Conservation (phyloP, 345 rosid genomes). For the Dipteronia sinensis region DNA sequence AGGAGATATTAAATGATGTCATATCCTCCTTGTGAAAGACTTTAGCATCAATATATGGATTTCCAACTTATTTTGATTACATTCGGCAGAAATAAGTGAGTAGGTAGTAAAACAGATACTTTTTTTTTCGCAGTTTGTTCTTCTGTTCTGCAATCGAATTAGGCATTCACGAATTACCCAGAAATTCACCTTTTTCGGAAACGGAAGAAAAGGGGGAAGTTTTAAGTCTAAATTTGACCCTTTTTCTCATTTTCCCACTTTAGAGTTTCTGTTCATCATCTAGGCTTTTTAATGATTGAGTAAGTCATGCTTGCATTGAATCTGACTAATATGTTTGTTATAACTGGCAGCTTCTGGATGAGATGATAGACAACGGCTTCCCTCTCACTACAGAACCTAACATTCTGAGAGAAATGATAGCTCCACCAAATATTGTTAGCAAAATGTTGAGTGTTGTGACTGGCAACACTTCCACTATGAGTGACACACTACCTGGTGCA, state of each 20-base stretch:
- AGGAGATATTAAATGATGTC: not conserved
- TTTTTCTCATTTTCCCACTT: not conserved
- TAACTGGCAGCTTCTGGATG: constrained; percentile 81
- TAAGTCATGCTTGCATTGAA: constrained; percentile 16
- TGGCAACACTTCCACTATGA: constrained; percentile 81
- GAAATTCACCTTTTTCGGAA: not conserved
- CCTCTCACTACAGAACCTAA: constrained; percentile 96
- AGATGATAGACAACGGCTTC: constrained; percentile 98
- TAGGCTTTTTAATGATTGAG: not conserved
- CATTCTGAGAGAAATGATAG: constrained; percentile 91
- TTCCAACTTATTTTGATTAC: not conserved
- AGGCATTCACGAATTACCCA: not conserved
- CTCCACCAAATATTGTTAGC: constrained; percentile 88
- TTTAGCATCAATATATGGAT: not conserved
- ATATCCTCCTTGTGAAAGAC: not conserved
- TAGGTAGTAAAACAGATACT: not conserved
- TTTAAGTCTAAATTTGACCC: not conserved
- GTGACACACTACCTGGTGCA: constrained; percentile 82
- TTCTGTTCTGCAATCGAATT: not conserved
- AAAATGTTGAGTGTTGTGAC: constrained; percentile 94
- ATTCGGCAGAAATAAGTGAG: not conserved
- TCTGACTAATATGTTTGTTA: constrained; percentile 7
- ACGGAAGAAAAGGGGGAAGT: not conserved
- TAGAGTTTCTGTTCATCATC: not conserved
- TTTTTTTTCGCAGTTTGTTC: not conserved